These are phyloP conservation scores for Basidioascus undulatus DNA, from an alignment of 768 basidiomycete species.

Conservation along the genomic window DNA sequence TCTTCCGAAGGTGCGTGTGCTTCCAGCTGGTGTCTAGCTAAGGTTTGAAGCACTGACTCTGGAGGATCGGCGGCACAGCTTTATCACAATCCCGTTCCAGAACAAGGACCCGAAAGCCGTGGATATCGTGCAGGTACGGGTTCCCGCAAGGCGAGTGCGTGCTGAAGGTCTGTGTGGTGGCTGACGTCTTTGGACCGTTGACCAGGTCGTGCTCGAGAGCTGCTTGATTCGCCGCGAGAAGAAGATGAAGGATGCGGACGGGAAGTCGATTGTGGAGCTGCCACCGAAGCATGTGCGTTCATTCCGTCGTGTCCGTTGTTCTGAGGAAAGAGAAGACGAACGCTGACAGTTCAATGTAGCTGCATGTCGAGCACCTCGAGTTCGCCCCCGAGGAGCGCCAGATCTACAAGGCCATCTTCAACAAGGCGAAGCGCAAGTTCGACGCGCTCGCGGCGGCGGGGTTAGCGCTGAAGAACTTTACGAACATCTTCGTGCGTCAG, in stretches of 20 bases:
- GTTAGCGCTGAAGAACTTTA: constrained; percentile 51
- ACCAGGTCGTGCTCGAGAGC: constrained; percentile 71
- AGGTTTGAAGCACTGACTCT: too few relatives aligned
- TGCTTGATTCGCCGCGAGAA: constrained; percentile 76
- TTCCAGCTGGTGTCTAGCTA: too few relatives aligned
- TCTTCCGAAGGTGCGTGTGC: constrained; percentile 51
- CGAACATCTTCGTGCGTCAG: too few relatives aligned
- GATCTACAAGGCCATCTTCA: constrained; percentile 71
- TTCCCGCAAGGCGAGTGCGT: too few relatives aligned
- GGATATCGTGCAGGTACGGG: constrained; percentile 87
- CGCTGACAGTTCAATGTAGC: constrained; percentile 23
- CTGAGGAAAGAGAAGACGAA: too few relatives aligned
- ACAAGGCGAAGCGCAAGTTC: constrained; percentile 52
- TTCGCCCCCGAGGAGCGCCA: constrained; percentile 59
- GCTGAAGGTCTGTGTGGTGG: too few relatives aligned
- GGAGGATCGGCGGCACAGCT: constrained; percentile 30
- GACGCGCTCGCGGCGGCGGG: constrained; percentile 58
- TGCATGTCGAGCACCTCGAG: constrained; percentile 45
- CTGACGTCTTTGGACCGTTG: too few relatives aligned
- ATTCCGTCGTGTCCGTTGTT: not conserved
- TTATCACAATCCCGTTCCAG: constrained; percentile 77
- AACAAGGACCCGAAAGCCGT: constrained; percentile 77
- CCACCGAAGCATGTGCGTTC: constrained; percentile 50
- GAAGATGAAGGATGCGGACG: constrained; percentile 65
- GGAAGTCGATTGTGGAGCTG: constrained; percentile 65